phyloP scores from a whole-genome alignment of 202 grass and related monocot species.

The Zizania palustris region DNA sequence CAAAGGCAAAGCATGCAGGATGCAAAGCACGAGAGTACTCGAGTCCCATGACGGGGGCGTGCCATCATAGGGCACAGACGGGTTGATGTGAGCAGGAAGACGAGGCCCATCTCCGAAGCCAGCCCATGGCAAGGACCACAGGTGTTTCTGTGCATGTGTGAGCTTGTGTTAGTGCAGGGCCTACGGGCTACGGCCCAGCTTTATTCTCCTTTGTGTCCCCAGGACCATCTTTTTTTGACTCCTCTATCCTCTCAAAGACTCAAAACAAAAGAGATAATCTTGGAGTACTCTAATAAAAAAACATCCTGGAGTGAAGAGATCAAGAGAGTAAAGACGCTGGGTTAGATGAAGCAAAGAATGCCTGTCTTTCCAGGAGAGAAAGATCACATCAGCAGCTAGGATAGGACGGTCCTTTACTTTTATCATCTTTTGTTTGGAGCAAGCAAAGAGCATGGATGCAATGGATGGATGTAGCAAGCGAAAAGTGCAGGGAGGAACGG shows the following conservation, averaged over 20 bases:
- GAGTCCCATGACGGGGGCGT: conserved; percentile 27
- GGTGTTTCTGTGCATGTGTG: background rate
- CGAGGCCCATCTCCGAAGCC: background rate
- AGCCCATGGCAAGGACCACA: conserved; percentile 42
- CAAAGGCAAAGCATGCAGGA: conserved; percentile 45
- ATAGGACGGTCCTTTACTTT: background rate
- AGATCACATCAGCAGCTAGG: conserved; percentile 29
- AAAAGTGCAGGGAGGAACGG: conserved; percentile 32
- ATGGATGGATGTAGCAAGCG: background rate
- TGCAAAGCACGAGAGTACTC: conserved; percentile 21
- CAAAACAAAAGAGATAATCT: background rate
- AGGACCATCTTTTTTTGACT: conserved; percentile 25
- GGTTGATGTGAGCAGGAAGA: background rate
- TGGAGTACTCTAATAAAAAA: background rate
- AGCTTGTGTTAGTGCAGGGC: background rate
- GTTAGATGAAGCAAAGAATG: conserved; percentile 54
- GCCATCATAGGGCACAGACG: conserved; percentile 26
- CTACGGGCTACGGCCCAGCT: conserved; percentile 28
- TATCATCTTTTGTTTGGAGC: conserved; percentile 31
- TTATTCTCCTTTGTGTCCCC: conserved; percentile 22
- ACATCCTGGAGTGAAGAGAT: conserved; percentile 28
- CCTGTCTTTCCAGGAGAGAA: conserved; percentile 41
- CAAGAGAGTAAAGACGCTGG: conserved; percentile 28
- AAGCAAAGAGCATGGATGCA: conserved; percentile 46
- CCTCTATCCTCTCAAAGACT: background rate